Conservation (phyloP, 2,329 filamentous ascomycete genomes). For the Xylaria sp. region DNA sequence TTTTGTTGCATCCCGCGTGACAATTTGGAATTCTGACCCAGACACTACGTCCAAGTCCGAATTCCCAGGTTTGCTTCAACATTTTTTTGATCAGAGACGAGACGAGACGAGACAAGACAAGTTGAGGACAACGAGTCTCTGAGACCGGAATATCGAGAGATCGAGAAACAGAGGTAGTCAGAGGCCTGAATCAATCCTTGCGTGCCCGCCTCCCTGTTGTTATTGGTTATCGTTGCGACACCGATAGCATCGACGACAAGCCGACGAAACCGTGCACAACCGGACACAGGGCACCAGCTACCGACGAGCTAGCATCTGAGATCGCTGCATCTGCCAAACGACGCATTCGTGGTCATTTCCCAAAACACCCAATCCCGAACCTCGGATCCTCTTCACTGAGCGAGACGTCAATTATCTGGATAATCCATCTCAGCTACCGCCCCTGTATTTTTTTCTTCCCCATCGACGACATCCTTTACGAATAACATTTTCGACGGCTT, state of each 20-base stretch:
- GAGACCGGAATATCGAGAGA: conserved; percentile 19
- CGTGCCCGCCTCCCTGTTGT: conserved; percentile 6
- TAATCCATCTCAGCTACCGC: conserved; percentile 29
- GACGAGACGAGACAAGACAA: conserved; percentile 2
- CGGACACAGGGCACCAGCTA: conserved; percentile 3
- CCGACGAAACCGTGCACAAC: neutral
- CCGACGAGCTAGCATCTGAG: conserved; percentile 22
- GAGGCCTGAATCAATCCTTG: neutral
- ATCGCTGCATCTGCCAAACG: conserved; percentile 33
- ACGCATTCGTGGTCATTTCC: conserved; percentile 40
- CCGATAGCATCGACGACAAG: conserved; percentile 1
- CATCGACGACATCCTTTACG: neutral
- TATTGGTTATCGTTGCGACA: conserved; percentile 8
- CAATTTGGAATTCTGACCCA: conserved; percentile 20
- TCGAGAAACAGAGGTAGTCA: conserved; percentile 5
- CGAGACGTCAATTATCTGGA: conserved; percentile 41
- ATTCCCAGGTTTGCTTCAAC: conserved; percentile 26
- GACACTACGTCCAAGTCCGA: conserved; percentile 8
- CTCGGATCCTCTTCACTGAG: conserved; percentile 43
- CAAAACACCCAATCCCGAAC: conserved; percentile 19
- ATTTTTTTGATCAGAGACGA: conserved; percentile 15
- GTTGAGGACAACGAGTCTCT: conserved; percentile 15
- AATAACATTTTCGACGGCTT: neutral
- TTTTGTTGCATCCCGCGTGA: conserved; percentile 26
- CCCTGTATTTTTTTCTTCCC: neutral